Conservation (phyloP, 2,329 filamentous ascomycete genomes). For the Botrytis pseudocinerea region DNA sequence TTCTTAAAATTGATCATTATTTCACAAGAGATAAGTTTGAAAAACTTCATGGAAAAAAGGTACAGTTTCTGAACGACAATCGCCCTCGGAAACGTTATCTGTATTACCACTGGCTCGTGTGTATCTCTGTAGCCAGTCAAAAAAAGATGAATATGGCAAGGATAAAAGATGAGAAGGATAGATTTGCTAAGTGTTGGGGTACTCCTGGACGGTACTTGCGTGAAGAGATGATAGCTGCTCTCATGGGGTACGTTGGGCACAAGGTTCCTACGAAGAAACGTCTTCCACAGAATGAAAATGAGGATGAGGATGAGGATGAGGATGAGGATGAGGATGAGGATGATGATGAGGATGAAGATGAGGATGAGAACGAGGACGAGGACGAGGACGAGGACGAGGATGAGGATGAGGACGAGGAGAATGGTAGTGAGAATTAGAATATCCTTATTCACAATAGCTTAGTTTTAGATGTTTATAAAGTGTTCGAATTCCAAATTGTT, state of each 20-base stretch:
- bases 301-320: too few species aligned
- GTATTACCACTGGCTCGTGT: not conserved
- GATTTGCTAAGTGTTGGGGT: not conserved
- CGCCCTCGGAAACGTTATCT: not conserved
- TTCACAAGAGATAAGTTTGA: fast-evolving
- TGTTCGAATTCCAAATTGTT: too few species aligned
- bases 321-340: not conserved
- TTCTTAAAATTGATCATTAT: not conserved
- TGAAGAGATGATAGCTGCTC: not conserved
- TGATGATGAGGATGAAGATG: not conserved
- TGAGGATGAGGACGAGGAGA: too few species aligned
- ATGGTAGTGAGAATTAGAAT: too few species aligned
- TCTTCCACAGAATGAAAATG: not conserved
- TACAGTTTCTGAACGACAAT: not conserved
- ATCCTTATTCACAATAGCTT: too few species aligned
- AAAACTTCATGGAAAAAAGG: not conserved
- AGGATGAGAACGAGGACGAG: not conserved
- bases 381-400: not conserved
- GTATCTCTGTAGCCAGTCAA: not conserved
- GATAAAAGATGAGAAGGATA: not conserved
- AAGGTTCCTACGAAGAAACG: not conserved
- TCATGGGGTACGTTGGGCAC: not conserved
- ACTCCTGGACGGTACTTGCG: not conserved
- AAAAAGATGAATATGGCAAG: not conserved
- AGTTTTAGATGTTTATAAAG: too few species aligned